These are phyloP conservation scores for Acer campestre DNA, from an alignment of 345 rosid genomes.

Conservation along the genomic window DNA sequence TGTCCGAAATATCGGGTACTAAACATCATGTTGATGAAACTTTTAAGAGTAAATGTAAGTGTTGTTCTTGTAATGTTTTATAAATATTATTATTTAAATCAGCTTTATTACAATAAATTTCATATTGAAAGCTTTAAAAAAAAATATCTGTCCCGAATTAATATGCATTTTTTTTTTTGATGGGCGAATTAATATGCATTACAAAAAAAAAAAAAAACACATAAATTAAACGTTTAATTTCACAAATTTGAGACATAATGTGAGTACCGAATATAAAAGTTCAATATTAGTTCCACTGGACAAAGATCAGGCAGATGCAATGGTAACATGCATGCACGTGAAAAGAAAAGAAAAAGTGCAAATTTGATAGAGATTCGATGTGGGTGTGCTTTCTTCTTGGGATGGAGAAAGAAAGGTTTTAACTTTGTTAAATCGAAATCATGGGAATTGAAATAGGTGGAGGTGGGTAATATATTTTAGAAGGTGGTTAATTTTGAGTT, in stretches of 20 bases:
- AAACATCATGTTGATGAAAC: not conserved
- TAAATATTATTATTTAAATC: not conserved
- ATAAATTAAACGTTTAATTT: no score
- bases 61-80: constrained; percentile 15
- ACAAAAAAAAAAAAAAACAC: no score
- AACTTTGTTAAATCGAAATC: no score
- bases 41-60: constrained; percentile 12
- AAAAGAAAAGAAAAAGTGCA: not conserved
- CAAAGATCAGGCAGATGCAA: not conserved
- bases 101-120: no score
- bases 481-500: not conserved
- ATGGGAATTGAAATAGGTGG: not conserved
- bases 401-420: not conserved
- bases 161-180: no score
- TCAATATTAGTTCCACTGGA: no score
- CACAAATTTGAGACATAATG: no score
- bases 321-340: constrained; percentile 14
- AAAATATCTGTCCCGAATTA: no score
- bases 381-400: not conserved
- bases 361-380: not conserved
- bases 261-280: no score
- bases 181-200: no score
- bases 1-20: not conserved
- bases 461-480: no score
- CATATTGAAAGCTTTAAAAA: not conserved